phyloP scores from a whole-genome alignment of 495 filamentous ascomycete genomes.

The Neurospora africana region DNA sequence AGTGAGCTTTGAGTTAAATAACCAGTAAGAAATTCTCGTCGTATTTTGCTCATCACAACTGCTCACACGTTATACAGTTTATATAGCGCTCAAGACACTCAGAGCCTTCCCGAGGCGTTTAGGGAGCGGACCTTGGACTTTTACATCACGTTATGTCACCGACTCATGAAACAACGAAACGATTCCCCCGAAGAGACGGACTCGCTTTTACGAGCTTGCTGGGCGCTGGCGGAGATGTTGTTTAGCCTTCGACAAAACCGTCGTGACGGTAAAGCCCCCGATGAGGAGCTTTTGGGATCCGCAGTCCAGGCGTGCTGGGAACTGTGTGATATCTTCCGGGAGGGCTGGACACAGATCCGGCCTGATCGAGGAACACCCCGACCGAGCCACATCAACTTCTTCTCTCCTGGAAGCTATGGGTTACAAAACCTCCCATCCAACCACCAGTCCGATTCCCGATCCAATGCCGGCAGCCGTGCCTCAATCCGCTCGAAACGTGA shows the following conservation, averaged over 20 bases:
- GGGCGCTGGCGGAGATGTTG: constrained; percentile 86
- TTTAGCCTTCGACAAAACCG: constrained; percentile 83
- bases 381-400: constrained; percentile 67
- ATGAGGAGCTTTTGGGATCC: constrained; percentile 75
- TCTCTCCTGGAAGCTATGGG: constrained; percentile 21
- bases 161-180: constrained; percentile 84
- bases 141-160: constrained; percentile 84
- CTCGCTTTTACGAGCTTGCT: constrained; percentile 73
- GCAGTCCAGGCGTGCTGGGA: constrained; percentile 93
- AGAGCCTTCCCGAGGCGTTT: constrained; percentile 76
- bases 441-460: constrained; percentile 23
- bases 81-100: constrained; percentile 76
- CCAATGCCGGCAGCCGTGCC: constrained; percentile 29
- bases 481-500: constrained; percentile 36
- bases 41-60: neutral
- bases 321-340: constrained; percentile 83
- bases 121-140: constrained; percentile 85
- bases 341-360: constrained; percentile 83
- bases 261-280: constrained; percentile 57
- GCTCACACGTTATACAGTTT: constrained; percentile 36
- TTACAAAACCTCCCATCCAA: constrained; percentile 7
- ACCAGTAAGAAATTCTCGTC: constrained; percentile 44
- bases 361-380: constrained; percentile 81
- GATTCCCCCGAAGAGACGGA: constrained; percentile 70
- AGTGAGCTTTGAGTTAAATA: constrained; percentile 90